A percentile compares a stretch with the other conserved stretches of the same genome.
phyloP scores from a whole-genome alignment of 768 basidiomycete genomes.

The Lentinula detonsa region DNA sequence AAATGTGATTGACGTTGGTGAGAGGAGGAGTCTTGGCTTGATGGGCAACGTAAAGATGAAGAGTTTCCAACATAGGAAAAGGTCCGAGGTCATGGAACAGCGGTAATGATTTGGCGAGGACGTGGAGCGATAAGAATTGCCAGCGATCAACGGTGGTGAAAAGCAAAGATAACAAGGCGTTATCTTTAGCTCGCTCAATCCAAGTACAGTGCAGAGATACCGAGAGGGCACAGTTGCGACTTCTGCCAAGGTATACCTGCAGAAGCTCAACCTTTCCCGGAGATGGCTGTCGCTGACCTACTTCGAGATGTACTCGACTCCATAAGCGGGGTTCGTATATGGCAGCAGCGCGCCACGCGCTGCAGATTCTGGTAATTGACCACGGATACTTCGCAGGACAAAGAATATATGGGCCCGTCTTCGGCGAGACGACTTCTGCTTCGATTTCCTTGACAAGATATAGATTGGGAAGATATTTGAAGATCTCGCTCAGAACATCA shows the following conservation, averaged over 20 bases:
- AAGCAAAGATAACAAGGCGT: background rate
- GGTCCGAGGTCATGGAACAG: background rate
- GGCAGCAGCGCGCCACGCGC: background rate
- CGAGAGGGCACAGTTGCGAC: background rate
- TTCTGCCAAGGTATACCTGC: background rate
- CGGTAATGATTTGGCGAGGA: background rate
- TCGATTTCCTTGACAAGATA: background rate
- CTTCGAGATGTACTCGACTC: conserved; percentile 1
- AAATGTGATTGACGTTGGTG: background rate
- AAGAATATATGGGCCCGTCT: conserved; percentile 2
- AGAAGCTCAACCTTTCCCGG: background rate
- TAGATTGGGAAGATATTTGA: background rate
- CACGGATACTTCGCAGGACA: background rate
- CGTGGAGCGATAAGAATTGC: background rate
- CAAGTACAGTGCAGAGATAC: background rate
- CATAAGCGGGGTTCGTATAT: background rate
- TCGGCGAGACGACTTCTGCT: background rate
- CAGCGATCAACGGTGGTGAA: background rate
- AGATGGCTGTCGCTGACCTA: background rate
- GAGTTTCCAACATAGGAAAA: background rate
- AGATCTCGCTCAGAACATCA: background rate
- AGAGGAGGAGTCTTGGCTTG: background rate
- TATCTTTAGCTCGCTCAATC: background rate
- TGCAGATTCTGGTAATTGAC: background rate
- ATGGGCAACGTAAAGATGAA: conserved; percentile 1